Evolutionary conservation across 1,139 yeast species (phyloP), one percentile per base, ranked within the genome.

Genomic region (Nadsonia commutata): DNA sequence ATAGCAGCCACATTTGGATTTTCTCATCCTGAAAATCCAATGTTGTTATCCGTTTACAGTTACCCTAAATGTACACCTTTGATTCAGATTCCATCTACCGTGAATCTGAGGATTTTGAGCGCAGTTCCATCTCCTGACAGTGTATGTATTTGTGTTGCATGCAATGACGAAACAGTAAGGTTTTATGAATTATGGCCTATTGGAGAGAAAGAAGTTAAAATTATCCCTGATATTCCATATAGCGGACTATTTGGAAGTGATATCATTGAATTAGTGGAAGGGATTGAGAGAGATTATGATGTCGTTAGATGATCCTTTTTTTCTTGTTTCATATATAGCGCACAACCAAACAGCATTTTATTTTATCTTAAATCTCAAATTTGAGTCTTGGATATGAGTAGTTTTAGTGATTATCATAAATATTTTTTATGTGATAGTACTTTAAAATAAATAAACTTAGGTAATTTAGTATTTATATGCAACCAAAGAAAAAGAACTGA

Each of bases 1-100:
- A 62, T 86, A 4, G 76, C 74, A 9, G 93, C 80, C 0, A 81
- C 94, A 0, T 85, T 78, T 63, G 96, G 96, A 0, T 84, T 78
- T 57, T 78, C 85, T 3, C 75, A 72, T 43, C 56, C 64, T 1
- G 68, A 63, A 2, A 63, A 65, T 17, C 74, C 77, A 6, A 53
- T 65, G 18, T 58, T 76, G 38, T 54, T 81, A 16, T 63, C 73
- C 3, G 73, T 78, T 1, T 84, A 75, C 56, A 61, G 78, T 1
- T 85, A 80, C 56, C 95, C 95, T 0, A 60, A 66, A 2, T 68
- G 83, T 73, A 60, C 60, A 9, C 63, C 72, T 2, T 51, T 71
- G 21, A 54, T 68, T 2, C 71, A 71, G 45, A 79, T 79, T 1
- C 70, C 69, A n/a, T 70, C 80, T 0, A 59, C 68, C 1, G 57